A percentile compares a stretch with the other conserved stretches of the same genome.
Conservation (phyloP, 2,329 filamentous ascomycete genomes). For the Sporothrix variecibatus region DNA sequence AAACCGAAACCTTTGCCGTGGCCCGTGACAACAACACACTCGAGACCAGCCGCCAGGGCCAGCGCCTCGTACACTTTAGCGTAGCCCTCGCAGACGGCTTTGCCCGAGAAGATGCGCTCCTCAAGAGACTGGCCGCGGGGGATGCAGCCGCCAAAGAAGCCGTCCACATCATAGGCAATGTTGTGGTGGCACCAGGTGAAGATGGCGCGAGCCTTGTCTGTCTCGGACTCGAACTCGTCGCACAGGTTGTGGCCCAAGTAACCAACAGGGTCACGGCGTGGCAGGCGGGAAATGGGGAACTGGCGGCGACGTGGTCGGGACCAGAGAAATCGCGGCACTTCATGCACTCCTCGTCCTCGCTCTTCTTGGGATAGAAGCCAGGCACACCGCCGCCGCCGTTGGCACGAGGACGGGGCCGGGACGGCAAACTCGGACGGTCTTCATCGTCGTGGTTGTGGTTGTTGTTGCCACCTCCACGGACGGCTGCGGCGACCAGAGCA, state of each 20-base stretch:
- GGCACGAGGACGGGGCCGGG: slow-evolving; percentile 29
- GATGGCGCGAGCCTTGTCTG: slow-evolving; percentile 89
- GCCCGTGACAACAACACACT: slow-evolving; percentile 72
- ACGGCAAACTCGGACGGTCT: slow-evolving; percentile 24
- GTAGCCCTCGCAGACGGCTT: slow-evolving; percentile 91
- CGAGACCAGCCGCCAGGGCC: slow-evolving; percentile 75
- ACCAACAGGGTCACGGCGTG: slow-evolving; percentile 63
- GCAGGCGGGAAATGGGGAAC: slow-evolving; percentile 72
- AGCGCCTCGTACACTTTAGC: slow-evolving; percentile 79
- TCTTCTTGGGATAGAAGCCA: slow-evolving; percentile 21
- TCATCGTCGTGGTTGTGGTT: background rate
- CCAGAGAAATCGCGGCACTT: slow-evolving; percentile 84
- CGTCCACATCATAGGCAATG: slow-evolving; percentile 76
- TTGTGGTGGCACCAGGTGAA: slow-evolving; percentile 98
- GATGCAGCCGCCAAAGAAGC: slow-evolving; percentile 74
- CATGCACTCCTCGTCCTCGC: slow-evolving; percentile 58
- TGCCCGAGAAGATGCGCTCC: slow-evolving; percentile 72
- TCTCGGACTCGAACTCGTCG: slow-evolving; percentile 73
- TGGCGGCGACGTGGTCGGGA: slow-evolving; percentile 77
- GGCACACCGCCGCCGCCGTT: slow-evolving; percentile 5
- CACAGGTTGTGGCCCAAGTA: slow-evolving; percentile 80
- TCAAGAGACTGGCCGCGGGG: slow-evolving; percentile 64
- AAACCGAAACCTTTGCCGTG: slow-evolving; percentile 88
- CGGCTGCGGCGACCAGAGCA: slow-evolving; percentile 52
- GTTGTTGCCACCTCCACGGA: slow-evolving; percentile 29